Base-by-base conservation (phyloP, 768 basidiomycete genomes). In the Russula ochroleuca region DNA sequence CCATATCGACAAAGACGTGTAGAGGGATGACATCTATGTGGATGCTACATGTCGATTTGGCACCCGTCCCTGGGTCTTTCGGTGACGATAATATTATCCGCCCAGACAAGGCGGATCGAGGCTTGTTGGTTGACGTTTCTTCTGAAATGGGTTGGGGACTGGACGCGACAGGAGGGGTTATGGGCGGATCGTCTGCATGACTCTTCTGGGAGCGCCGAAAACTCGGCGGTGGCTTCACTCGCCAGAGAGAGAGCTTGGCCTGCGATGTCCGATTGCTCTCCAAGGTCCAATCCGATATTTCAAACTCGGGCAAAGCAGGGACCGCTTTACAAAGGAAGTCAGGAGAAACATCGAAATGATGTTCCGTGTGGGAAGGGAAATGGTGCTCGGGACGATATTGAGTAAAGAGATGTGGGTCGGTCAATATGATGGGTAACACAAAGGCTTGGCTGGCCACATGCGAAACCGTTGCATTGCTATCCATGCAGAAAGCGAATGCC, bases 1-100 rank as follows among this genome's bases (percentile, higher is more conserved):
- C 80, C 51, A 92, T 75, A 71, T 95, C 92, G 31, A 90, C 57
- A 70, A 92, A 91, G n/a, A 89, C 47, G 69, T 94, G 92, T 11
- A 95, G 68, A 11, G 93, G 88, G 11, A 77, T 76, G 9, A 83
- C 54, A n/a, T 71, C 70, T n/a, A 83, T 69, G 33, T 80, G 76
- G 37, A 84, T 55, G 5, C 54, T 55, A 37, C 58, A 43, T 35
- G 58, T 33, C 57, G 68, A 31, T 59, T 54, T 48, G 23, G n/a
- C 35, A 23, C 57, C 50, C 17, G 15, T 37, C 19, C 37, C 41
- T 21, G 61, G 41, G 19, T 51, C 59, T 14, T 41, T 55, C 15
- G 61, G 37, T 23, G 63, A 65, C n/a, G 55, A 57, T 21, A 69
- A 55, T 1, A 49, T 60, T 9, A 71, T 10, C 33, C 61, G 59